Base-by-base conservation (phyloP, 768 basidiomycete species). In the Pleurotus tuoliensis region DNA sequence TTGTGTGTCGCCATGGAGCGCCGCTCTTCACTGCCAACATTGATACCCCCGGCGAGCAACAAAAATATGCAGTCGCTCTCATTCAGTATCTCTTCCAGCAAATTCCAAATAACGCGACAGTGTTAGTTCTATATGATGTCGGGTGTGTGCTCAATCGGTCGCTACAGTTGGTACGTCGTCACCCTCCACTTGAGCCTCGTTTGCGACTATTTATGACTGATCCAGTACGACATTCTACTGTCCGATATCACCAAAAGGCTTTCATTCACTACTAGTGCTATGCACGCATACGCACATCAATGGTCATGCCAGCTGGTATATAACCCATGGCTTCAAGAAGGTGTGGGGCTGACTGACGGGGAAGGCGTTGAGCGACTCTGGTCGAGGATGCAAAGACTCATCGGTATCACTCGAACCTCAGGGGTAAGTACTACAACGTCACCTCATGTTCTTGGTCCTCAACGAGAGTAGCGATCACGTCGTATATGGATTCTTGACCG, bases 221-320 rank as follows among this genome's bases (percentile, higher is more conserved):
- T 18, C 5, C 24, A 71, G 69, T 67, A 64, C 38, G 46, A 66
- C 9, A 62, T 69, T 41, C 59, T 70, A 1, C 55, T 61, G 1
- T 25, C 40, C 0, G 56, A 57, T 16, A 44, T 71, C 4, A 56
- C 58, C 2, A 8, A 40, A 2, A 54, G 67, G 5, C 44, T 74
- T 11, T 18, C 30, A 1, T 71, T 69, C 20, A 61, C 62, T 1
- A 65, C 69, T 2, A 68, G 66, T 4, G 71, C 66, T 0, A 71
- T 75, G 67, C 73, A 75, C 59, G 71, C 71, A 0, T 71, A 68
- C 55, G 69, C 66, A 0, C 72, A 73, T 43, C 61, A 71, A 45
- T 72, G 71, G 70, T 50, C 64, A 3, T 73, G 71, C 49, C 71
- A 73, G 39, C 46, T 77, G 1, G 39, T 66, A 0, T 74, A 73